Base-by-base conservation (phyloP, 345 rosid genomes). In the Crucihimalaya himalaica region DNA sequence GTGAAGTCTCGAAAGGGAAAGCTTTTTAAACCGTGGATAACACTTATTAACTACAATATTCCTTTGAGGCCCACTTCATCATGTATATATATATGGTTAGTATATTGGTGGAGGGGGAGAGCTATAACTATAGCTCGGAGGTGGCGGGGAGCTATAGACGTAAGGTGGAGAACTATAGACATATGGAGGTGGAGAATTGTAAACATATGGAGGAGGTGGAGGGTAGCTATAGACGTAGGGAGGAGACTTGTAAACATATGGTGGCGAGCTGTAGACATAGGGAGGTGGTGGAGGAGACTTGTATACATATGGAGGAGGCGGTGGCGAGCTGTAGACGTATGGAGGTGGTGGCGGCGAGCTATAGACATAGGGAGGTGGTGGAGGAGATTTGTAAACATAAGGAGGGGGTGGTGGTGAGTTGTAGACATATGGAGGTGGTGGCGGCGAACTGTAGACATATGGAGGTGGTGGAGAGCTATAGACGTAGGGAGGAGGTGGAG, bases 101-200 rank as follows among this genome's bases (percentile, higher is more conserved):
- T 73, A 73, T 23, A 73, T 21, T 45, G 71, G 77, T 54, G 77
- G 77, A 53, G 76, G 34, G 63, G 76, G 76, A 40, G 69, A 61
- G 52, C 51, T 71, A 47, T 69, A 69, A 53, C 31, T 45, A 57
- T 71, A 71, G 43, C 40, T 70, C 23, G 54, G 63, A 20, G 55
- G 31, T 69, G 74, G 66, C 0, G 74, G 74, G 62, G 63, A 40
- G 2, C 28, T 27, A 9, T 68, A 68, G 1, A 68, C 19, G 2
- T 68, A 68, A 37, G 71, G 50, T 0, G 72, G 72, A 0, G 27
- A 37, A 1, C 13, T 66, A 1, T 68, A 68, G 9, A 54, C 39
- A 2, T 68, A 68, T 0, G 63, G 52, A 11, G 62, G 62, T 10
- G 72, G 72, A n/a, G 72, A 18, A 1, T 16, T 68, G 20, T 68